phyloP scores from a whole-genome alignment of 352 stramenopile species.

The Pythium sukuiense region DNA sequence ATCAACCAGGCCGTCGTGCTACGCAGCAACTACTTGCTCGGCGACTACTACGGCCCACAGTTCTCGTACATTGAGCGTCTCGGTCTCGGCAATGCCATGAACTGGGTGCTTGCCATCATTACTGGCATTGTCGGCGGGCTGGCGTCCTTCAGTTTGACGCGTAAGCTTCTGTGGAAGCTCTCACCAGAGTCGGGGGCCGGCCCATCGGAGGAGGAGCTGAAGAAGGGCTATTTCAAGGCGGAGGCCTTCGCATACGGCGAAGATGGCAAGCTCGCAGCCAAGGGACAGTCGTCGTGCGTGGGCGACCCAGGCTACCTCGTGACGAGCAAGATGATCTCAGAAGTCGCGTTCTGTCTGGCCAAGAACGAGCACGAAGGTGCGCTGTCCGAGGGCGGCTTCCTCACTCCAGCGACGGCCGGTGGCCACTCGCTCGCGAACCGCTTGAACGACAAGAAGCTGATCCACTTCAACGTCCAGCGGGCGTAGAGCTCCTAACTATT shows the following conservation, averaged over 20 bases:
- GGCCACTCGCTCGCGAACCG: conserved; percentile 52
- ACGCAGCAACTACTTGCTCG: conserved; percentile 57
- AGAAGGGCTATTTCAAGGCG: conserved; percentile 62
- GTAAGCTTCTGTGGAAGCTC: conserved; percentile 52
- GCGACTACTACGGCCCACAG: conserved; percentile 41
- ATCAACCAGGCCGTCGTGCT: conserved; percentile 77
- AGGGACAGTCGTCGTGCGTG: conserved; percentile 4
- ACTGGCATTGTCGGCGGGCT: conserved; percentile 34
- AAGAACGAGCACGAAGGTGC: conserved; percentile 32
- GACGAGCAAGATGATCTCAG: conserved; percentile 41
- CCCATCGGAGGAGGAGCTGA: conserved; percentile 60
- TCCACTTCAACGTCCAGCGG: conserved; percentile 41
- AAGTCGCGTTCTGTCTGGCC: conserved; percentile 42
- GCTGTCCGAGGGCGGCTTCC: conserved; percentile 42
- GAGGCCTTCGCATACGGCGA: conserved; percentile 41
- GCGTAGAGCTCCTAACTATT: background rate
- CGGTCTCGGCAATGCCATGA: conserved; percentile 28
- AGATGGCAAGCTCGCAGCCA: conserved; percentile 29
- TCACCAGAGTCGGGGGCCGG: conserved; percentile 67
- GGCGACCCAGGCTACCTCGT: conserved; percentile 46
- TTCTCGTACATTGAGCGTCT: conserved; percentile 60
- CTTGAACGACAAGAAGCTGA: conserved; percentile 55
- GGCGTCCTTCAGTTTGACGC: conserved; percentile 47
- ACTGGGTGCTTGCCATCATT: conserved; percentile 30
- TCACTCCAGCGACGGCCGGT: conserved; percentile 58